Percentiles rank a stretch among this genome's conserved stretches.
phyloP scores from a whole-genome alignment of 179 eudicot species.

The Heliamphora pulchella region DNA sequence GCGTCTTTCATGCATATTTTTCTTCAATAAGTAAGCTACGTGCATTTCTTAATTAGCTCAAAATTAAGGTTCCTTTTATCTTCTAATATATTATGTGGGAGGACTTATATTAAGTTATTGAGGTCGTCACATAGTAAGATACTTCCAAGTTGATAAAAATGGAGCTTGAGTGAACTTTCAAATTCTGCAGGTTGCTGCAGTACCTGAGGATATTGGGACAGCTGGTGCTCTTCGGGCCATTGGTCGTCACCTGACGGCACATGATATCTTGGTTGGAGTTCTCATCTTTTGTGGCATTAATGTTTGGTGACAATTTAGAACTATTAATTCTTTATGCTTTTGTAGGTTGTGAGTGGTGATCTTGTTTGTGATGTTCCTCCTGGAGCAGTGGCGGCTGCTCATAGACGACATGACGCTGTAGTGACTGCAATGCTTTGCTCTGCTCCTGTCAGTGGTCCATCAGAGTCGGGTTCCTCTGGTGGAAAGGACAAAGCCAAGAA shows the following conservation, averaged over 20 bases:
- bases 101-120: conserved; percentile 3
- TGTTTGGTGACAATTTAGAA: neutral
- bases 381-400: conserved; percentile 94
- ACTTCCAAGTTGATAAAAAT: neutral
- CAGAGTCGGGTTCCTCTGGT: conserved; percentile 76
- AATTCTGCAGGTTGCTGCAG: conserved; percentile 68
- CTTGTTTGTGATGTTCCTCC: conserved; percentile 91
- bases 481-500: conserved; percentile 94
- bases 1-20: neutral
- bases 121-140: neutral
- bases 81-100: neutral
- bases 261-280: conserved; percentile 72
- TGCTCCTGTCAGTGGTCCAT: conserved; percentile 77
- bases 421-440: conserved; percentile 88
- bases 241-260: conserved; percentile 71
- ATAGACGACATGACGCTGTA: conserved; percentile 93
- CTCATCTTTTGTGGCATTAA: conserved; percentile 10
- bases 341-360: conserved; percentile 95
- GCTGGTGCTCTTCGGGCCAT: conserved; percentile 94
- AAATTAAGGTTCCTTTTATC: neutral
- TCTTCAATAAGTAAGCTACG: neutral
- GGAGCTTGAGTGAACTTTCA: conserved; percentile 12
- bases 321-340: conserved; percentile 12
- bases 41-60: neutral
- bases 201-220: conserved; percentile 90